Evolutionary conservation across 2,329 filamentous ascomycete species (phyloP).

Genomic region (Esteya vermicola): DNA sequence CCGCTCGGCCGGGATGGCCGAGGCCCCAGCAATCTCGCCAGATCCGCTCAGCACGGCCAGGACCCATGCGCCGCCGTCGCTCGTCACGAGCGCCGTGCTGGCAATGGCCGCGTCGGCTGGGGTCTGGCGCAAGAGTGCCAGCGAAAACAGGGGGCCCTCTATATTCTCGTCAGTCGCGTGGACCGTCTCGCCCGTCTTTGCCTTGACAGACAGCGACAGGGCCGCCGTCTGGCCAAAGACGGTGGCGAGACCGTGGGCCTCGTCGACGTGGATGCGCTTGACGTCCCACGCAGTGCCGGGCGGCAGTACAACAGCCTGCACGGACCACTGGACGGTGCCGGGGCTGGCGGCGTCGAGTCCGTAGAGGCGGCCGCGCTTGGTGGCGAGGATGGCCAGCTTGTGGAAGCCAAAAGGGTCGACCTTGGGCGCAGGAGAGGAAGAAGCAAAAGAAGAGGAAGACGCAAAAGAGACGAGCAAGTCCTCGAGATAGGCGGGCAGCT

Average conservation of each 20-base stretch:
- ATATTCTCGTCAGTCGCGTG: constrained; percentile 24
- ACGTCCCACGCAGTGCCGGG: constrained; percentile 45
- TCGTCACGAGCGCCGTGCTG: constrained; percentile 38
- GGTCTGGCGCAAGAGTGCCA: constrained; percentile 7
- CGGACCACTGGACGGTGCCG: constrained; percentile 64
- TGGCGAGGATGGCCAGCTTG: constrained; percentile 71
- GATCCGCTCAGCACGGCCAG: constrained; percentile 19
- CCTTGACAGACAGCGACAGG: constrained; percentile 43
- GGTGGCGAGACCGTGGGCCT: constrained; percentile 38
- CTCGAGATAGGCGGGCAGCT: constrained; percentile 61
- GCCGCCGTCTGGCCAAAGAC: constrained; percentile 43
- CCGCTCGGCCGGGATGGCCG: constrained; percentile 27
- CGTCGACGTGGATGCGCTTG: constrained; percentile 50
- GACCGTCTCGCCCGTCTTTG: constrained; percentile 33
- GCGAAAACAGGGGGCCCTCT: too few relatives aligned
- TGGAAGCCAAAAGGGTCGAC: constrained; percentile 74
- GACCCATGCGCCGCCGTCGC: constrained; percentile 35
- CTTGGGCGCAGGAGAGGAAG: constrained; percentile 15
- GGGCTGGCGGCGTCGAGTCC: constrained; percentile 64
- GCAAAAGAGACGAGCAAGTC: constrained; percentile 60
- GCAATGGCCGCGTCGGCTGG: constrained; percentile 14
- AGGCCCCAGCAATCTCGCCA: constrained; percentile 10
- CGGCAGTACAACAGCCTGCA: constrained; percentile 44
- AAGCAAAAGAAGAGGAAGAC: constrained; percentile 50
- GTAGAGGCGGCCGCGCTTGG: constrained; percentile 63